These are phyloP conservation scores for Naumovozyma baii DNA, from an alignment of 805 yeast species.

Conservation along the genomic window DNA sequence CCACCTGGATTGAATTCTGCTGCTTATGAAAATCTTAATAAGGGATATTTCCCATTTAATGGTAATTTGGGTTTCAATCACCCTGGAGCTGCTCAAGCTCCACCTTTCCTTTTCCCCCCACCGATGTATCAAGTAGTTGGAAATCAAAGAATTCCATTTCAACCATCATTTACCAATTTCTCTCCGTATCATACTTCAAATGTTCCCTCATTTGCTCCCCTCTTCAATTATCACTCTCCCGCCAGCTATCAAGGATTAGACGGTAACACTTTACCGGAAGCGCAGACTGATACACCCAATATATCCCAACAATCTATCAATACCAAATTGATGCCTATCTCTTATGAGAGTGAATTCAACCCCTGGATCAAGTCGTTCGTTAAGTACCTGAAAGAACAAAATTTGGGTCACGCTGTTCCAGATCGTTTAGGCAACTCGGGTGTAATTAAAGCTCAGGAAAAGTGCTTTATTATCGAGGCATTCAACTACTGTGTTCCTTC, in stretches of 20 bases:
- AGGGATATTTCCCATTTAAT: not conserved
- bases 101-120: not conserved
- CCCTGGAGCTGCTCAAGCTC: not conserved
- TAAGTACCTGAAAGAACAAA: not conserved
- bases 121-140: not conserved
- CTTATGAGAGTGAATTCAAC: not conserved
- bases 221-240: not conserved
- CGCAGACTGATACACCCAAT: not conserved
- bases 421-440: not conserved
- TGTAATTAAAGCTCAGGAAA: not conserved
- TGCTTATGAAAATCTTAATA: not conserved
- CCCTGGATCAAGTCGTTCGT: not conserved
- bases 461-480: not conserved
- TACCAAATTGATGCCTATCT: constrained; percentile 3
- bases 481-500: constrained; percentile 1
- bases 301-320: not conserved
- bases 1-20: not conserved
- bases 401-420: constrained; percentile 1
- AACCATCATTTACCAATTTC: not conserved
- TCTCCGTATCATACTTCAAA: not conserved
- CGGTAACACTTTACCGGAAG: not conserved
- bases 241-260: not conserved
- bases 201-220: not conserved
- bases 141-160: not conserved
- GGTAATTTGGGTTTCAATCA: not conserved